Percentiles rank a stretch among this genome's conserved stretches.
These are phyloP conservation scores for Cyanodermella asteris DNA, from an alignment of 2,329 filamentous ascomycete genomes.

Conservation along the genomic window DNA sequence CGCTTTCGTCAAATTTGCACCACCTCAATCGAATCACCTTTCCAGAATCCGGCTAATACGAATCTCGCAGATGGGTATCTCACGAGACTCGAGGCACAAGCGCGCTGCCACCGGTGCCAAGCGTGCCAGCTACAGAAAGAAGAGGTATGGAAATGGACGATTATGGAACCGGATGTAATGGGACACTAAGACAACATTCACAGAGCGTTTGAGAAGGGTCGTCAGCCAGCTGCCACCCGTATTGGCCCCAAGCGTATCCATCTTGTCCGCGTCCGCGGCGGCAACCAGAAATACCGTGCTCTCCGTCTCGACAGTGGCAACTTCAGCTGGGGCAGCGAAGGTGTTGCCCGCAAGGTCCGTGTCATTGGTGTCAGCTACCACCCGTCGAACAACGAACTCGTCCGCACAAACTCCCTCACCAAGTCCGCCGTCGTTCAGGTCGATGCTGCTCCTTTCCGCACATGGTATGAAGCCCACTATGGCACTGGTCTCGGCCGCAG, in stretches of 20 bases:
- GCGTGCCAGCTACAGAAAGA: constrained; percentile 66
- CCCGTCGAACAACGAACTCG: constrained; percentile 99
- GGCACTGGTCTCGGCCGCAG: constrained; percentile 71
- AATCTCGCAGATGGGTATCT: constrained; percentile 99
- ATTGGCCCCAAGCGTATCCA: constrained; percentile 94
- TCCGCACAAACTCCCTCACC: constrained; percentile 99
- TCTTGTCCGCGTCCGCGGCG: constrained; percentile 89
- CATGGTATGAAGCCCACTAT: constrained; percentile 99
- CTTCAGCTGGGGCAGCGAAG: constrained; percentile 98
- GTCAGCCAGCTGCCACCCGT: constrained; percentile 98
- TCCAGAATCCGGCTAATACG: too few species aligned
- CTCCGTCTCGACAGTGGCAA: constrained; percentile 97
- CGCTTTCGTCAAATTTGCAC: too few species aligned
- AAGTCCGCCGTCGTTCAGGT: constrained; percentile 97
- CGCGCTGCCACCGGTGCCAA: constrained; percentile 98
- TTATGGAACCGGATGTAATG: too few species aligned
- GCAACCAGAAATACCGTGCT: constrained; percentile 98
- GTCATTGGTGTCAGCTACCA: constrained; percentile 97
- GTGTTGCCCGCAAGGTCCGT: constrained; percentile 95
- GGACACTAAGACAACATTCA: constrained; percentile 31
- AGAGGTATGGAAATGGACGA: constrained; percentile 31
- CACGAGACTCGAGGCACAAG: constrained; percentile 99
- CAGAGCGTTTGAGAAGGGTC: constrained; percentile 99
- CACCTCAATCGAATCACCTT: constrained; percentile 6
- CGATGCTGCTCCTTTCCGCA: constrained; percentile 95